A percentile compares a stretch with the other conserved stretches of the same genome.
These are phyloP conservation scores for Piedraia hortae DNA, from an alignment of 2,329 filamentous ascomycete genomes.

Conservation along the genomic window DNA sequence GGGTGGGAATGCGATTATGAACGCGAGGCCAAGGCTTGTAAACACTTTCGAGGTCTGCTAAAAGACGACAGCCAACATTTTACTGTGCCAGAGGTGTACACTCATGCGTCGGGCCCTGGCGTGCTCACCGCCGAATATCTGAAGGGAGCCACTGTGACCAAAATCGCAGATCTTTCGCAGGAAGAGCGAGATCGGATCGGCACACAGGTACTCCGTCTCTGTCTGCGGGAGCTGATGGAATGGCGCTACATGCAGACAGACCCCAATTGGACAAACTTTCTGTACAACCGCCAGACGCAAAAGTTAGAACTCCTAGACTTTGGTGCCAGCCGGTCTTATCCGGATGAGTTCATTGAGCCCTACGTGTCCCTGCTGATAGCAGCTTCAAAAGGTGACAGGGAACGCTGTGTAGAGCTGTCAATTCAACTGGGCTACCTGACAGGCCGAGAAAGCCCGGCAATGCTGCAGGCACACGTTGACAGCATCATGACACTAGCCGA, in stretches of 20 bases:
- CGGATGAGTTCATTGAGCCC: constrained; percentile 45
- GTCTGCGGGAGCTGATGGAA: constrained; percentile 72
- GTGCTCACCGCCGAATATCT: constrained; percentile 88
- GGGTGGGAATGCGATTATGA: constrained; percentile 94
- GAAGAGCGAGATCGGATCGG: constrained; percentile 86
- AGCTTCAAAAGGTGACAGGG: constrained; percentile 29
- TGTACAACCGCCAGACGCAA: constrained; percentile 43
- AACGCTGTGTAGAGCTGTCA: constrained; percentile 7
- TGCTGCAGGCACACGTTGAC: constrained; percentile 75
- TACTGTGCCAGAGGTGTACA: constrained; percentile 47
- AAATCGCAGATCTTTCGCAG: constrained; percentile 43
- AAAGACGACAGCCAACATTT: constrained; percentile 47
- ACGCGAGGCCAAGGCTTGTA: constrained; percentile 59
- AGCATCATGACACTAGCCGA: constrained; percentile 78
- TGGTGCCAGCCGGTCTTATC: constrained; percentile 70
- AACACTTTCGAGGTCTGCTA: constrained; percentile 52
- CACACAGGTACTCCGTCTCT: constrained; percentile 73
- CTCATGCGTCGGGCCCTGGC: constrained; percentile 55
- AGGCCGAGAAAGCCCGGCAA: constrained; percentile 55
- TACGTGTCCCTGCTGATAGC: constrained; percentile 63
- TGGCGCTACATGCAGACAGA: constrained; percentile 99
- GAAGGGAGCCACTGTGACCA: constrained; percentile 62
- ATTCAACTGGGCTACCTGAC: constrained; percentile 50
- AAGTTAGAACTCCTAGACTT: constrained; percentile 86
- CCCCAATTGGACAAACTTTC: constrained; percentile 97